Evolutionary conservation across 768 basidiomycete genomes (phyloP).

Genomic region (Mycena galericulata): DNA sequence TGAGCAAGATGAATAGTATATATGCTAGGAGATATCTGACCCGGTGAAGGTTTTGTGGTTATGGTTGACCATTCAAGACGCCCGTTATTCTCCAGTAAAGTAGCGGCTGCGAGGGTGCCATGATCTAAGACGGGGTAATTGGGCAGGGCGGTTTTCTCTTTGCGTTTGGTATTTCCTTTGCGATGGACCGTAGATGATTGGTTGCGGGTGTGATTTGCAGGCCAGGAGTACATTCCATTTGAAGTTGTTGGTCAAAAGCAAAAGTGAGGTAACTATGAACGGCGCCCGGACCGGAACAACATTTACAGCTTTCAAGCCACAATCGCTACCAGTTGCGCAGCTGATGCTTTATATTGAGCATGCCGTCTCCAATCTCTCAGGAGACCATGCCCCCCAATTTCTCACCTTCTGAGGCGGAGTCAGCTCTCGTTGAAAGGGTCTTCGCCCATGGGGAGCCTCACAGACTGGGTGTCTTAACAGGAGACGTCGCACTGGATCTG

Average conservation of each 20-base stretch:
- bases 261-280: not conserved
- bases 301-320: conserved; percentile 10
- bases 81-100: conserved; percentile 58
- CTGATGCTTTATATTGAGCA: conserved; percentile 5
- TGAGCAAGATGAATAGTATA: conserved; percentile 23
- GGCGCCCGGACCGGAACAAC: not conserved
- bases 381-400: conserved; percentile 17
- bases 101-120: conserved; percentile 68
- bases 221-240: conserved; percentile 87
- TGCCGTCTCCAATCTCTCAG: conserved; percentile 10
- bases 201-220: conserved; percentile 59
- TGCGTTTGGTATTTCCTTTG: conserved; percentile 47
- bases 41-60: conserved; percentile 41
- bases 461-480: conserved; percentile 58
- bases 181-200: conserved; percentile 15
- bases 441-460: conserved; percentile 52
- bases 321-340: conserved; percentile 7
- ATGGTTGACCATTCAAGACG: conserved; percentile 67
- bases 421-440: conserved; percentile 46
- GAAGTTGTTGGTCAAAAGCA: conserved; percentile 22
- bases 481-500: conserved; percentile 63
- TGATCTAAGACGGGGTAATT: conserved; percentile 67
- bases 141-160: conserved; percentile 41
- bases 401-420: conserved; percentile 42
- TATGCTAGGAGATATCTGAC: conserved; percentile 32